These are phyloP conservation scores for Fusarium gaditjirri DNA, from an alignment of 2,329 filamentous ascomycete genomes.

Conservation along the genomic window DNA sequence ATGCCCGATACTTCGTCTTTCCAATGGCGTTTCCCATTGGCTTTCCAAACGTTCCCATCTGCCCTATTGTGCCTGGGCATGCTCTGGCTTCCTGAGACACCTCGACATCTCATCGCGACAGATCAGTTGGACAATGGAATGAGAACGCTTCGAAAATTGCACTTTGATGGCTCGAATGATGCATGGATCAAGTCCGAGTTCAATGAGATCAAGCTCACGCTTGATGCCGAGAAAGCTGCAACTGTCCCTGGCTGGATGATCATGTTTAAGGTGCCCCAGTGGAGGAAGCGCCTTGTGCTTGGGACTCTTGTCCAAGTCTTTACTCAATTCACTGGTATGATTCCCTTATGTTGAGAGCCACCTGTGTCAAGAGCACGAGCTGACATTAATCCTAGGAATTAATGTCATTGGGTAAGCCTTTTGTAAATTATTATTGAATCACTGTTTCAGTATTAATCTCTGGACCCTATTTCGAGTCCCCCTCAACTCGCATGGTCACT, in stretches of 20 bases:
- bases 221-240: conserved; percentile 50
- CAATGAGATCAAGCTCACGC: conserved; percentile 65
- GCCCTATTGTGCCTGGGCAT: conserved; percentile 37
- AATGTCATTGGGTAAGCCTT: conserved; percentile 60
- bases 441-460: too few species aligned
- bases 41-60: conserved; percentile 40
- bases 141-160: conserved; percentile 57
- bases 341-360: neutral
- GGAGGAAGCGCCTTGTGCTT: conserved; percentile 67
- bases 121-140: conserved; percentile 55
- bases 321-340: conserved; percentile 59
- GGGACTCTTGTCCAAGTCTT: conserved; percentile 69
- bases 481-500: too few species aligned
- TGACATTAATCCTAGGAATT: conserved; percentile 47
- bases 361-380: neutral
- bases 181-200: conserved; percentile 66
- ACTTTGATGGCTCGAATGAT: conserved; percentile 63
- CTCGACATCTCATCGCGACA: conserved; percentile 47
- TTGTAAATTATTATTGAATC: neutral
- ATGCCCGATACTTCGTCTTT: conserved; percentile 44
- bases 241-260: conserved; percentile 58
- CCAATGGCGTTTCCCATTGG: conserved; percentile 48
- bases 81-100: conserved; percentile 43
- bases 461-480: neutral
- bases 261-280: conserved; percentile 66